Base-by-base conservation (phyloP, 192 early-diverging fungal genomes). In the Rhizophagus clarus region DNA sequence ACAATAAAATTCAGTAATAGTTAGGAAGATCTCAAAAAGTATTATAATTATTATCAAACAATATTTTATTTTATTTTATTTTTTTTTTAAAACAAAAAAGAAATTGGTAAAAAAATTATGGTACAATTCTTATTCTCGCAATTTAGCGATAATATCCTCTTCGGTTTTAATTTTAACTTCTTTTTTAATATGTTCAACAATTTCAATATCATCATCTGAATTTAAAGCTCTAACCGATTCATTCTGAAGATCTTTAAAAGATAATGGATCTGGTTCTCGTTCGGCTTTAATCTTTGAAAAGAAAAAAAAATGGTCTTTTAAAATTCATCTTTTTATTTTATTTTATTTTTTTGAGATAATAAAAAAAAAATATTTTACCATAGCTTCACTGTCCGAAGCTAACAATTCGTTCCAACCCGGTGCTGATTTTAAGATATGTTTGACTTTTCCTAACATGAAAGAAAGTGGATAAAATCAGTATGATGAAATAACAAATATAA, bases 401-500 rank as follows among this genome's bases (percentile, higher is more conserved):
- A 78, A 69, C 6, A 31, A 31, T 69, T 78, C 76, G 47, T 56
- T 78, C 76, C 76, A 78, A 42, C 76, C 76, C 47, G 76, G 76
- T 28, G 76, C 76, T 22, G n/a, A 10, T 28, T 31, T 68, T 5
- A 78, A 3, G 2, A 15, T 1, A 34, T 28, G 14, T 68, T 49
- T 67, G 3, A 51, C 64, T 29, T 68, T 47, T 68, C 74, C 74
- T 76, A n/a, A 60, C 10, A 42, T 45, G 8, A 14, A 49, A 29
- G 14, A 28, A 15, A 51, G 24, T 56, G 31, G 17, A 15, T 4
- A 8, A 22, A 37, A 37, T 69, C 32, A 32, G 34, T 34, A 17
- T 37, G 15, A 15, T 69, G 67, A 22, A 20, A 7, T 22, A 34
- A 8, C 7, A 8, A 20, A 17, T 17, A 22, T 17, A 9, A 37